A percentile compares a stretch with the other conserved stretches of the same genome.
Evolutionary conservation across 495 filamentous ascomycete genomes (phyloP).

Genomic region (Lasiosphaeris hirsuta): DNA sequence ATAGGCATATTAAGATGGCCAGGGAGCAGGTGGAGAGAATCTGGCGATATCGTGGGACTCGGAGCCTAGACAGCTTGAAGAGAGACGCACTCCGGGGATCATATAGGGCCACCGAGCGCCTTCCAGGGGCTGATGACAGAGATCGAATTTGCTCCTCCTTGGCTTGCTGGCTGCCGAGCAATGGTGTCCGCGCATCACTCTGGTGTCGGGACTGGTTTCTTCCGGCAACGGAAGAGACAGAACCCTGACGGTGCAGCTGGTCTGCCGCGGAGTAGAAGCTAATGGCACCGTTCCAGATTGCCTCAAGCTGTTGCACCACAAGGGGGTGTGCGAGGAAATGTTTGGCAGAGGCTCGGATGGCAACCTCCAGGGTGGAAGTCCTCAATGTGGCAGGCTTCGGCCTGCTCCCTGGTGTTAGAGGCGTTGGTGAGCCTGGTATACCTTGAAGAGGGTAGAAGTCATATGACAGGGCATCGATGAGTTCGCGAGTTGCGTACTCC

Average conservation of each 20-base stretch:
- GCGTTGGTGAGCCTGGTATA: slow-evolving; percentile 46
- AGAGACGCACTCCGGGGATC: slow-evolving; percentile 83
- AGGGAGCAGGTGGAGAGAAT: slow-evolving; percentile 83
- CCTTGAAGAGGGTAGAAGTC: slow-evolving; percentile 92
- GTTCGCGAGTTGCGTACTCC: slow-evolving; percentile 81
- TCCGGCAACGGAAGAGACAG: slow-evolving; percentile 14
- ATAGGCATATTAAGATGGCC: slow-evolving; percentile 76
- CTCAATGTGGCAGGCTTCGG: slow-evolving; percentile 56
- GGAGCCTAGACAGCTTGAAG: slow-evolving; percentile 83
- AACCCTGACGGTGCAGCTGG: slow-evolving; percentile 62
- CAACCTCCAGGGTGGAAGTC: slow-evolving; percentile 85
- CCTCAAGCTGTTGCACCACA: slow-evolving; percentile 87
- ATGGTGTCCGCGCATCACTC: slow-evolving; percentile 38
- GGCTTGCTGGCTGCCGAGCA: slow-evolving; percentile 38
- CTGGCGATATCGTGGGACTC: slow-evolving; percentile 86
- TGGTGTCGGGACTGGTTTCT: slow-evolving; percentile 29
- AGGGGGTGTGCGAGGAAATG: slow-evolving; percentile 84
- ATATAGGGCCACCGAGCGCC: slow-evolving; percentile 82
- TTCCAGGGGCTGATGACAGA: slow-evolving; percentile 35
- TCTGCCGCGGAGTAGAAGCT: slow-evolving; percentile 87
- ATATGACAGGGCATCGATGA: slow-evolving; percentile 89
- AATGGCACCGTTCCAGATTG: slow-evolving; percentile 92
- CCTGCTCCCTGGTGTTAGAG: slow-evolving; percentile 33
- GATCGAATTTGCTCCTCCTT: slow-evolving; percentile 36
- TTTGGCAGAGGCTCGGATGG: slow-evolving; percentile 86